A percentile compares a stretch with the other conserved stretches of the same genome.
phyloP scores from a whole-genome alignment of 345 rosid genomes.

The Microcos paniculata region DNA sequence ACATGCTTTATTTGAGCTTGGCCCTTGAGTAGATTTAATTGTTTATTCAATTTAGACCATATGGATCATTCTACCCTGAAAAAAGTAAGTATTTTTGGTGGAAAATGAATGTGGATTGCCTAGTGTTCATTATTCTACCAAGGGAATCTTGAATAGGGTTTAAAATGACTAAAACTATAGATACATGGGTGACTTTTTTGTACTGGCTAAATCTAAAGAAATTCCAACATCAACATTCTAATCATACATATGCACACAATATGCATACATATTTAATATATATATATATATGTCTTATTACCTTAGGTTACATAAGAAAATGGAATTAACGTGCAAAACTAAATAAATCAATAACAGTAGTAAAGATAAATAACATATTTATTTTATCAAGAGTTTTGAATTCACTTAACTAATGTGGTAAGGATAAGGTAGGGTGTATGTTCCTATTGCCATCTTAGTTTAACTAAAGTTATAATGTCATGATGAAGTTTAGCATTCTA shows the following conservation, averaged over 20 bases:
- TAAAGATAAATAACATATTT: no score
- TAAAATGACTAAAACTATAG: constrained; percentile 4
- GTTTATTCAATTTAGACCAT: no score
- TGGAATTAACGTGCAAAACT: not conserved
- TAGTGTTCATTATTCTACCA: not conserved
- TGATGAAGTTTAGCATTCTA: no score
- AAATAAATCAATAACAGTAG: no score
- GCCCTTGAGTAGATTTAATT: no score
- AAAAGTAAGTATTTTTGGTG: not conserved
- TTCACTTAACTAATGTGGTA: no score
- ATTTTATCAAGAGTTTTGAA: no score
- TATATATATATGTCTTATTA: not conserved
- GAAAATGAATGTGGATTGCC: not conserved
- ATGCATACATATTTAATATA: no score
- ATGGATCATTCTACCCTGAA: not conserved
- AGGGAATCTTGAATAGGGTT: constrained; percentile 9
- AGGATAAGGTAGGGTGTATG: no score
- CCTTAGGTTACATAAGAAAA: not conserved
- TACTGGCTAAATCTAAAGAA: constrained; percentile 8
- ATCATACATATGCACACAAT: no score
- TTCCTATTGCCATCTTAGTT: no score
- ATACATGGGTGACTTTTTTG: constrained; percentile 14
- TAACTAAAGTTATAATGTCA: not conserved
- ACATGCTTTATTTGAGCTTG: no score
- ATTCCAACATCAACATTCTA: not conserved